Base-by-base conservation (phyloP, 2,329 filamentous ascomycete species). In the Microdochium bolleyi region DNA sequence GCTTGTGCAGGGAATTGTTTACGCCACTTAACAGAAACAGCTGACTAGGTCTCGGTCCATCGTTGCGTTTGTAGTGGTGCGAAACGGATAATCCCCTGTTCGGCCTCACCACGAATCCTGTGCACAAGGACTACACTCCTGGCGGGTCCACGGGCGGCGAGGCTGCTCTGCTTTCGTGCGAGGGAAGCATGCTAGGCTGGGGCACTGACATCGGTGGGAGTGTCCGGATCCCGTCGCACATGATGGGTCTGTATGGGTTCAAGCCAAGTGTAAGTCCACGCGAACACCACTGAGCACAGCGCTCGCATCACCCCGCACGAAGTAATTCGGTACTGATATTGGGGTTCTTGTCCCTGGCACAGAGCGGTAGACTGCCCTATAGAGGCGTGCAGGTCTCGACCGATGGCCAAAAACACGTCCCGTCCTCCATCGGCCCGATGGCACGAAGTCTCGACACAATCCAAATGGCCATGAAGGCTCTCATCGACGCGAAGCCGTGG, bases 321-420 rank as follows among this genome's bases (percentile, higher is more conserved):
- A n/a, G n/a, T n/a, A n/a, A n/a, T n/a, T n/a, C n/a, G n/a, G n/a
- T n/a, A n/a, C n/a, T n/a, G n/a, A n/a, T n/a, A n/a, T n/a, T n/a
- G n/a, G n/a, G n/a, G n/a, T 30, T 30, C 27, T 11, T 30, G 5
- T 30, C 27, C 11, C 14, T 19, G 22, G 54, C 3, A 0, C 30
- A 83, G 79, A 83, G 77, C 56, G 70, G 72, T 2, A 73, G 82
- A 5, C 61, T 84, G 1, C 80, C 83, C 0, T 85, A 85, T 50
- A 61, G 72, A 13, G 81, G 80, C 0, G 78, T 82, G 0, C 72
- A 79, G 0, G 82, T 85, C 0, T 83, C 81, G 0, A 84, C 78
- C 0, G 80, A 84, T 41, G 81, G 83, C 2, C 82, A 85, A 59
- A 79, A 84, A 53, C 81, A 85, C 62, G 77, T 85, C 0, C 82